Base-by-base conservation (phyloP, 2,329 filamentous ascomycete species). In the Colletotrichum sp. region DNA sequence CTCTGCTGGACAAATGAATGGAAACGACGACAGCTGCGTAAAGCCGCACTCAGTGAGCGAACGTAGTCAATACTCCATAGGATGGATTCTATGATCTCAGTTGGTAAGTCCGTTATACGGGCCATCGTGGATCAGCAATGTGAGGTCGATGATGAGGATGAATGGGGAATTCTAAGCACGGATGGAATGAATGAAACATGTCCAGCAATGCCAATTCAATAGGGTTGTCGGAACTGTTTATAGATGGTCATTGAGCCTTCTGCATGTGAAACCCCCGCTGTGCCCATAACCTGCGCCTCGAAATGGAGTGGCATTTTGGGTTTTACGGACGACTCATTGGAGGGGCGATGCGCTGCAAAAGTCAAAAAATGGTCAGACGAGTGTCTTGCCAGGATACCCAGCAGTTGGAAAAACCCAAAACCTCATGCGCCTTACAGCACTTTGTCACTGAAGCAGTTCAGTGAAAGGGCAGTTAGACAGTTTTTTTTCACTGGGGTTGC, bases 61-160 rank as follows among this genome's bases (percentile, higher is more conserved):
- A 43, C 38, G 0, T 3, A 2, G 18, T 43, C 38, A 43, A 43
- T 2, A 43, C 9, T 43, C 38, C 18, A 43, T 0, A 43, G 38
- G 18, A 43, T n/a, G 18, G 38, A 43, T 9, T 12, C 38, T 43
- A 43, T 43, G 38, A 43, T 43, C 18, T 43, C 38, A 4, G 38
- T 1, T 4, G 18, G 38, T 3, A 43, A 43, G 0, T 43, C 38
- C 9, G 9, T 43, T 0, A 43, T 43, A 0, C 38, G 38, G 0
- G 38, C 18, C 18, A 43, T 43, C 18, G 9, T 43, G 18, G 36
- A 5, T 9, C 3, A 3, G 36, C 2, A 43, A 6, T 3, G 16
- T n/a, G 8, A 43, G 36, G 8, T 43, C 18, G 36, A 38, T 18
- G 34, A 27, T 27, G 24, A 27, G 24, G 24, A 27, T 27, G 24